phyloP scores from a whole-genome alignment of 164 flowering plant genomes.

The Tetracentron sinense region DNA sequence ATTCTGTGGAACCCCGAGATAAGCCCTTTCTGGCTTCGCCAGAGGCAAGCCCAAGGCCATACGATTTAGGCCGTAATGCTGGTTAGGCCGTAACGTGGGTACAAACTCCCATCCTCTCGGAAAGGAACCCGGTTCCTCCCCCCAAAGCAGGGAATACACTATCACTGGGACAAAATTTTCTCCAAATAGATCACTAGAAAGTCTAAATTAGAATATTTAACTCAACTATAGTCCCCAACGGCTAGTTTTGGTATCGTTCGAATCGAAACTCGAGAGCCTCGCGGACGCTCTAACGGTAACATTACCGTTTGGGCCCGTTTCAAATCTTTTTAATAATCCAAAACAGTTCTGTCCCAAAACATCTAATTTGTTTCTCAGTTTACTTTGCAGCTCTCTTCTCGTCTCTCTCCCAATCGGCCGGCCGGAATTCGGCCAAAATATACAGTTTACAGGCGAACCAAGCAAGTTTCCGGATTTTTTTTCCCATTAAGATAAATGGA shows the following conservation, averaged over 20 bases:
- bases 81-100: no score
- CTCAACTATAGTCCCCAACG: not conserved
- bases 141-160: no score
- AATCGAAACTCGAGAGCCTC: not conserved
- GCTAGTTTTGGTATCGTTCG: constrained; percentile 8
- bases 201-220: no score
- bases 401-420: not conserved
- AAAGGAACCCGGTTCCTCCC: no score
- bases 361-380: not conserved
- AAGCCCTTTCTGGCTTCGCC: no score
- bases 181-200: no score
- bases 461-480: not conserved
- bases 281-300: constrained; percentile 19
- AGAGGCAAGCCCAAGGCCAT: no score
- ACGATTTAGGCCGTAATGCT: no score
- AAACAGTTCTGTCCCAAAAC: not conserved
- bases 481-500: constrained; percentile 58
- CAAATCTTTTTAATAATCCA: constrained; percentile 7
- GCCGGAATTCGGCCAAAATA: not conserved
- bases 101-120: no score
- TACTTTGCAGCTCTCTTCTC: not conserved
- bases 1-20: no score
- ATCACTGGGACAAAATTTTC: no score
- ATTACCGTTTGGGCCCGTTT: constrained; percentile 20
- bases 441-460: not conserved